These are phyloP conservation scores for Naematelia aurantialba DNA, from an alignment of 768 basidiomycete genomes.

Conservation along the genomic window DNA sequence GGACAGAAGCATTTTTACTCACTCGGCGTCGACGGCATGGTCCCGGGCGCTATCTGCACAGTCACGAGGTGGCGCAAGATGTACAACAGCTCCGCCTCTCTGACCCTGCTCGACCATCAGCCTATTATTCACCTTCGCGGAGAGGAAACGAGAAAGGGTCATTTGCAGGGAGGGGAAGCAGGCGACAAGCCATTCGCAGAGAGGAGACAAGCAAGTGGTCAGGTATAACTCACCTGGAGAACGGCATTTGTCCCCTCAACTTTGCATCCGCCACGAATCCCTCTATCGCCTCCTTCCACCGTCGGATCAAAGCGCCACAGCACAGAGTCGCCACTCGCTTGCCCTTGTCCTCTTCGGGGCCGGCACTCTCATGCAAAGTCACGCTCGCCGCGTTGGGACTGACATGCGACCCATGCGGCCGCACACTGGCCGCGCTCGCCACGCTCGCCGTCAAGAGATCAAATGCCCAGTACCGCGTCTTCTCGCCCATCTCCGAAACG, in stretches of 20 bases:
- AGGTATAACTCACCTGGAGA: constrained; percentile 74
- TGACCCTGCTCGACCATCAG: constrained; percentile 55
- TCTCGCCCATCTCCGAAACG: constrained; percentile 24
- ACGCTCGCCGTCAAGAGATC: constrained; percentile 25
- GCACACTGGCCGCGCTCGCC: constrained; percentile 11
- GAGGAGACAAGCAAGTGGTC: too few relatives aligned
- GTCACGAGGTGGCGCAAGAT: constrained; percentile 71
- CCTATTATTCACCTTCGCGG: too few relatives aligned
- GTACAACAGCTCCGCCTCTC: constrained; percentile 87
- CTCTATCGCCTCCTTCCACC: constrained; percentile 67
- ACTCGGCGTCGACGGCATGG: constrained; percentile 64
- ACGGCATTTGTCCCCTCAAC: constrained; percentile 80
- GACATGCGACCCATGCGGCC: constrained; percentile 54
- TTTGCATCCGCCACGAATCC: constrained; percentile 79
- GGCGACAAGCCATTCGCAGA: too few relatives aligned
- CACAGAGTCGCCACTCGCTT: constrained; percentile 79
- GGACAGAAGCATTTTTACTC: constrained; percentile 57
- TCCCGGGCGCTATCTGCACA: constrained; percentile 64
- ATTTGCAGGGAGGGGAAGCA: too few relatives aligned
- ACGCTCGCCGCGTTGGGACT: constrained; percentile 14
- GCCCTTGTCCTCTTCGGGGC: constrained; percentile 58
- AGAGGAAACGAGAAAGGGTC: too few relatives aligned
- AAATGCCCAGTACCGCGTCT: constrained; percentile 41
- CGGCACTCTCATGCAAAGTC: constrained; percentile 47
- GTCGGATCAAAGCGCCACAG: constrained; percentile 67